Percentiles rank a stretch among this genome's conserved stretches.
Evolutionary conservation across 2,329 filamentous ascomycete genomes (phyloP).

Genomic region (Rhytidhysteron rufulum): DNA sequence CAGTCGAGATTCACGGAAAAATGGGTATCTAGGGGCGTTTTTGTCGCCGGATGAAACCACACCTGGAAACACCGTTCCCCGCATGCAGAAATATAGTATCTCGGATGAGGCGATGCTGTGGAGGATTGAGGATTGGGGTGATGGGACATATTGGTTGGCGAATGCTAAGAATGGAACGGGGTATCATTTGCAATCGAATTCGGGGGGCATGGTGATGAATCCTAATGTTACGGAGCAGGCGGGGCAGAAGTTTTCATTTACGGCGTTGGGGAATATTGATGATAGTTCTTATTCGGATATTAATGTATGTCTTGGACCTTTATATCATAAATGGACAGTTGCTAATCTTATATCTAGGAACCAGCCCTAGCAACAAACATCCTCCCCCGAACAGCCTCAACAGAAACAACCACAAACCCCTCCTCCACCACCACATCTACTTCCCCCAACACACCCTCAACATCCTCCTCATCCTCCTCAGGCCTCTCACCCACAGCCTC

Average conservation of each 20-base stretch:
- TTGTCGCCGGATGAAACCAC: not conserved
- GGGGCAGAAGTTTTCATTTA: constrained; percentile 5
- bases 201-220: constrained; percentile 2
- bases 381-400: not conserved
- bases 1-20: constrained; percentile 3
- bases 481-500: constrained; percentile 3
- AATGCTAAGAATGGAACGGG: constrained; percentile 6
- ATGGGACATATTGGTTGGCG: constrained; percentile 6
- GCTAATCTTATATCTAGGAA: not conserved
- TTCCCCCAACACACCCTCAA: not conserved
- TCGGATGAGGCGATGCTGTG: constrained; percentile 5
- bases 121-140: constrained; percentile 3
- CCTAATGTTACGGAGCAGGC: constrained; percentile 4
- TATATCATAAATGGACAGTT: not conserved
- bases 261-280: constrained; percentile 1
- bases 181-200: constrained; percentile 2
- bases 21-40: constrained; percentile 5
- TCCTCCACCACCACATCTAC: not conserved
- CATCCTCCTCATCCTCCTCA: not conserved
- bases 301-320: constrained; percentile 1
- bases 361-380: not conserved
- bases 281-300: constrained; percentile 4
- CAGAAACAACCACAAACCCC: not conserved
- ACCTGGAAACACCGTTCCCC: constrained; percentile 2
- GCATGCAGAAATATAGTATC: constrained; percentile 3